Evolutionary conservation across 768 basidiomycete species (phyloP).

Genomic region (Rickenella mellea): DNA sequence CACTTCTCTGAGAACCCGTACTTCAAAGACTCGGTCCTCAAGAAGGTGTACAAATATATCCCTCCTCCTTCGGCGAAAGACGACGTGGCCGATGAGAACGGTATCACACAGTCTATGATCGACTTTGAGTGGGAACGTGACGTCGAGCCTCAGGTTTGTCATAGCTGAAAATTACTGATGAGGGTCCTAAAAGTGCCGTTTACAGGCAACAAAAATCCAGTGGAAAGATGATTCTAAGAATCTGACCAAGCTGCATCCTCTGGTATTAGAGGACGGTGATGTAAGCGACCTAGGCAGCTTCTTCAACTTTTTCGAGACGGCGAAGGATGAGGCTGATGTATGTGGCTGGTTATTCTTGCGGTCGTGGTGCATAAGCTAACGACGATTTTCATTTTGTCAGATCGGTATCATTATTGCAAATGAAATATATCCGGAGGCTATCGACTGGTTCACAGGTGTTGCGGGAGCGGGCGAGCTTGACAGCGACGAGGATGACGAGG

Average conservation of each 20-base stretch:
- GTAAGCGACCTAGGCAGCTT: conserved; percentile 69
- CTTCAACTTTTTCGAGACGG: conserved; percentile 79
- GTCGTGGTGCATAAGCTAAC: no score
- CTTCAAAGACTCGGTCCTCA: conserved; percentile 66
- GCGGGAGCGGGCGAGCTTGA: conserved; percentile 50
- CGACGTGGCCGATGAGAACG: conserved; percentile 61
- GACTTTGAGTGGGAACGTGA: conserved; percentile 76
- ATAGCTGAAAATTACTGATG: neutral
- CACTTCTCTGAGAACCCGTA: conserved; percentile 82
- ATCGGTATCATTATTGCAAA: conserved; percentile 63
- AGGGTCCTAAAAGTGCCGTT: neutral
- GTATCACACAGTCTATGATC: conserved; percentile 69
- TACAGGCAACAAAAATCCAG: conserved; percentile 55
- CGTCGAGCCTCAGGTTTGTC: conserved; percentile 52
- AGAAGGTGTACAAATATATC: conserved; percentile 73
- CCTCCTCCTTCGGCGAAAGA: conserved; percentile 41
- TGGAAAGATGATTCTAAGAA: conserved; percentile 76
- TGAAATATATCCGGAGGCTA: conserved; percentile 73
- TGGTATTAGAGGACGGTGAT: conserved; percentile 41
- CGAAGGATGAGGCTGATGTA: conserved; percentile 58
- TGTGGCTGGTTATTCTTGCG: no score
- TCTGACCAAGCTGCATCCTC: conserved; percentile 73
- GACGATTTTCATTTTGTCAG: no score
- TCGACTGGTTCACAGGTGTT: conserved; percentile 73
- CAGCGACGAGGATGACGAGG: conserved; percentile 59